A percentile compares a stretch with the other conserved stretches of the same genome.
phyloP scores from a whole-genome alignment of 139 green algal species.

The Chlamydomonas asymmetrica region DNA sequence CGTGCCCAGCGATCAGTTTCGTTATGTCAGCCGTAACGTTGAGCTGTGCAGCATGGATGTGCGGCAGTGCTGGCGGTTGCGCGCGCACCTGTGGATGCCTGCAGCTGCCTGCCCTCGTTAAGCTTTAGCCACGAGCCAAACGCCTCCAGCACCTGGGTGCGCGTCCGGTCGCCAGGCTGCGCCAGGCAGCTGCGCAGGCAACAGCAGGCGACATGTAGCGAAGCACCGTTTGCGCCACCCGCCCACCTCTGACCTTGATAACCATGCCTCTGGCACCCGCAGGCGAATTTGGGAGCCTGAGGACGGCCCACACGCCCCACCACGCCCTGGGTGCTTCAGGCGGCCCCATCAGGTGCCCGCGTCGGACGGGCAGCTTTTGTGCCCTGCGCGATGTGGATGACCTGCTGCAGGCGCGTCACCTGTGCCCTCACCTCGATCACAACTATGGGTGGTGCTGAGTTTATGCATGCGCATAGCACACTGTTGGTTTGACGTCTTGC shows the following conservation, averaged over 20 bases:
- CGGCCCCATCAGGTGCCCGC: no score
- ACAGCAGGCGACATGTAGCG: not conserved
- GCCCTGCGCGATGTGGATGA: no score
- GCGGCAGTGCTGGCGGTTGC: conserved; percentile 7
- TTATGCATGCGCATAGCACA: no score
- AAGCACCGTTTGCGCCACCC: not conserved
- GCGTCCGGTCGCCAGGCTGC: conserved; percentile 33
- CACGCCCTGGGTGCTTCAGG: no score
- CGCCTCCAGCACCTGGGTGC: conserved; percentile 65
- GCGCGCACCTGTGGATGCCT: conserved; percentile 9
- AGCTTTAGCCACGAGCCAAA: conserved; percentile 83
- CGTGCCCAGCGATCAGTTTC: conserved; percentile 21
- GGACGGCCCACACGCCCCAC: no score
- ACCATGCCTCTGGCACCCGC: no score
- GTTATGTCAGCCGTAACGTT: not conserved
- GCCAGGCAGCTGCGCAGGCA: conserved; percentile 36
- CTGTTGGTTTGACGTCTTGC: no score
- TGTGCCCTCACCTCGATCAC: no score
- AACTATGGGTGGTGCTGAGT: no score
- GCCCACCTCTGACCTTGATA: not conserved
- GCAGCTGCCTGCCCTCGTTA: conserved; percentile 33
- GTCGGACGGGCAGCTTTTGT: no score
- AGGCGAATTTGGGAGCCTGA: no score
- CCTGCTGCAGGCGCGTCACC: no score
- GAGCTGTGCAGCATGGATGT: not conserved